phyloP scores from a whole-genome alignment of 1,284 basidiomycete species.

The Sanghuangporus sanghuang region DNA sequence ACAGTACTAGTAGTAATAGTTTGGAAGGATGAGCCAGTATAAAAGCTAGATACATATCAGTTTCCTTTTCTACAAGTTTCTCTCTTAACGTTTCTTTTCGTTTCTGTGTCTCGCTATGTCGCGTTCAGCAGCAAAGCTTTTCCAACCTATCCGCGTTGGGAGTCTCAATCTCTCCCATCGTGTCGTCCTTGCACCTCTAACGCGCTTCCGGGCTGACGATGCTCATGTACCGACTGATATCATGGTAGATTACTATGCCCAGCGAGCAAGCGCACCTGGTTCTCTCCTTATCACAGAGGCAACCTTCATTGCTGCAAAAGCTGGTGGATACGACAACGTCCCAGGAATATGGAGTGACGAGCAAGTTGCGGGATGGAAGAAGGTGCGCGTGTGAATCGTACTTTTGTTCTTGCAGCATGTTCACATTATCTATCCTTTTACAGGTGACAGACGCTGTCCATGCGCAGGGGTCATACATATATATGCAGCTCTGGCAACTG shows the following conservation, averaged over 20 bases:
- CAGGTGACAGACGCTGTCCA: constrained; percentile 35
- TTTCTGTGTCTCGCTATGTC: no score
- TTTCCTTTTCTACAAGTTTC: no score
- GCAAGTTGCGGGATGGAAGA: constrained; percentile 29
- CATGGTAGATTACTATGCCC: constrained; percentile 25
- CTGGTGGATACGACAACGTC: constrained; percentile 20
- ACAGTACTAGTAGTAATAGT: no score
- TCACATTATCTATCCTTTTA: neutral
- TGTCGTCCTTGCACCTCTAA: constrained; percentile 30
- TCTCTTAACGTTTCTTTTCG: no score
- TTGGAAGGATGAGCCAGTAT: no score
- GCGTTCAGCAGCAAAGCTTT: constrained; percentile 18
- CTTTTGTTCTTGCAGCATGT: neutral
- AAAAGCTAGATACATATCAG: no score
- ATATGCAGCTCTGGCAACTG: constrained; percentile 45
- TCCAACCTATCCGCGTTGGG: constrained; percentile 28
- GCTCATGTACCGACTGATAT: constrained; percentile 23
- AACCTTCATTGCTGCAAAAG: constrained; percentile 24
- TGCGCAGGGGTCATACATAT: constrained; percentile 39
- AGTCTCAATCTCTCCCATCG: constrained; percentile 24
- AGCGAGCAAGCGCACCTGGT: constrained; percentile 25
- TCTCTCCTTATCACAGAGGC: constrained; percentile 30
- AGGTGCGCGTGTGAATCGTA: constrained; percentile 14
- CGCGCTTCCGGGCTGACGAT: constrained; percentile 26
- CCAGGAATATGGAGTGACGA: constrained; percentile 25